Base-by-base conservation (phyloP, 163 green algal species). In the Chlamydomonas reinhardtii region DNA sequence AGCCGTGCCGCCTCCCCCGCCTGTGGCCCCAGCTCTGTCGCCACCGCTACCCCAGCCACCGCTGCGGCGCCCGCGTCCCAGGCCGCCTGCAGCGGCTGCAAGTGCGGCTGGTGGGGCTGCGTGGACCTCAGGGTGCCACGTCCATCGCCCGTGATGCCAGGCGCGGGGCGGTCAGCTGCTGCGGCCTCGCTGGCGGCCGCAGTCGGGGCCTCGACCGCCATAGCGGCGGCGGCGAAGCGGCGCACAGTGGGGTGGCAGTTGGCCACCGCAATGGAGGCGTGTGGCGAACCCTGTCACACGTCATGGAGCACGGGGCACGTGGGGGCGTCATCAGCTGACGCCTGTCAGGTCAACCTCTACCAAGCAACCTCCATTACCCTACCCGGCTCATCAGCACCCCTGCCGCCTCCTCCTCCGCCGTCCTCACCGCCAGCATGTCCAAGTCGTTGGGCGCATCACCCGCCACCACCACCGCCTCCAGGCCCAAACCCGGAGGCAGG, bases 391-490 rank as follows among this genome's bases (percentile, higher is more conserved):
- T 6, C 74, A 24, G 1, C 15, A 14, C 34, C 62, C n/a, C 75
- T 65, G 29, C 29, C 43, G 24, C 37, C 32, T 4, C 76, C 39
- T 29, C 0, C 62, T 8, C 4, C 37, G 15, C 0, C 20, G 37
- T 0, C 72, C 65, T 64, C 39, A 74, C 82, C 71, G 35, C 32
- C 27, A 88, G 71, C 72, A 81, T 81, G 61, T 82, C 72, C 61
- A 88, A 61, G 82, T 88, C 82, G 61, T 88, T 88, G 72, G 82
- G 82, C 34, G 82, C 82, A 25, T 88, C 82, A 24, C 82, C 82
- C 20, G 61, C 29, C 73, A 76, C 73, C 82, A 88, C 82, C 43
- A 65, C 37, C 17, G 19, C 29, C n/a, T n/a, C 19, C 6, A 56
- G 12, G 12, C 12, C 48, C 14, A 19, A 56, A 8, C 39, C 39